Evolutionary conservation across 2,329 filamentous ascomycete species (phyloP), one percentile per base, ranked within the genome.

Genomic region (Colletotrichum filicis): DNA sequence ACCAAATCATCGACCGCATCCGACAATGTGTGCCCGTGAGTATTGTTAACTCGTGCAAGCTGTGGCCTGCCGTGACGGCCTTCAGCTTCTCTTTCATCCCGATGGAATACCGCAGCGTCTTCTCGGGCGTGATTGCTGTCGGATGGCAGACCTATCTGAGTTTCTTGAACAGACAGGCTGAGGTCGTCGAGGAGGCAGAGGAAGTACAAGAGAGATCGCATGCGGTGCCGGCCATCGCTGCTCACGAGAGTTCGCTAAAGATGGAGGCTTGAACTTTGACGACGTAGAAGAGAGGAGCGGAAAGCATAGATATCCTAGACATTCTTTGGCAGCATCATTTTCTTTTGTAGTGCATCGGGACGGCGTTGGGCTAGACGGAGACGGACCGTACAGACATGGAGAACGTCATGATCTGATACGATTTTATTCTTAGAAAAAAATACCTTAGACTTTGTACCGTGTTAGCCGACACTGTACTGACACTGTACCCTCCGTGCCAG

Each of bases 121-220:
- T 98, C 77, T 91, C 93, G 0, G 94, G 94, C 1, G 84, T 93
- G 7, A 89, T 97, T 75, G 94, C 94, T 1, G 92, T 98, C 64
- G 94, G 93, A 0, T 98, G 95, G 95, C 95, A 98, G 88, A 95
- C 94, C 1, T 98, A 98, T 86, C 79, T 98, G 77, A 94, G 92
- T 76, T 93, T 91, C 82, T 82, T 97, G 78, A 97, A 97, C 78
- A 88, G 92, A 78, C 85, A 86, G 74, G 94, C 94, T 1, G 94
- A 95, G 80, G 85, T 85, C 61, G 85, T 75, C 28, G 76, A 75
- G 42, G 74, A 66, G 53, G 67, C 71, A 24, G 59, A 71, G 26
- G 63, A 72, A 26, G 60, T 59, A 16, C 58, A 57, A 3, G 58
- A 67, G 53, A 74, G 42, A 57, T 28, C 22, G 7, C 60, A 56